A percentile compares a stretch with the other conserved stretches of the same genome.
Evolutionary conservation across 2,329 filamentous ascomycete species (phyloP).

Genomic region (Hypomyces perniciosus): DNA sequence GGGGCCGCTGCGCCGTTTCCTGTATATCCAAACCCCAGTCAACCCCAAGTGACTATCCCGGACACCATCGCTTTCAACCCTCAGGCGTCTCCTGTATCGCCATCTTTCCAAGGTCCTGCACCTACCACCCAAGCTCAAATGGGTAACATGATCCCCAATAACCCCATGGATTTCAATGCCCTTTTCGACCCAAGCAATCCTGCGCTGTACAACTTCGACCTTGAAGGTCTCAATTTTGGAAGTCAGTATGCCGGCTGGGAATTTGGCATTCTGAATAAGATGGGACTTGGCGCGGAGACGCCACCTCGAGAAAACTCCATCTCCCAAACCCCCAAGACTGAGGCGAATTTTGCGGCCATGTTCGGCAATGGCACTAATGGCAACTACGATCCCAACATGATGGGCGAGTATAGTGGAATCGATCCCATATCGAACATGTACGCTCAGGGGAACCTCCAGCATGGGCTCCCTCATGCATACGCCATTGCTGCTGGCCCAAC

Average conservation of each 20-base stretch:
- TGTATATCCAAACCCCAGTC: conserved; percentile 42
- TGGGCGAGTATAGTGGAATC: conserved; percentile 47
- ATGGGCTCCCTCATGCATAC: conserved; percentile 59
- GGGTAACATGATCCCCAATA: conserved; percentile 44
- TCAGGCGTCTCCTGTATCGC: conserved; percentile 68
- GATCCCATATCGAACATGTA: conserved; percentile 47
- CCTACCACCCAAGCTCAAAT: conserved; percentile 44
- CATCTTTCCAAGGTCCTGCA: conserved; percentile 57
- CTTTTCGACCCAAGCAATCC: conserved; percentile 90
- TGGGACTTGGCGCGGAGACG: conserved; percentile 72
- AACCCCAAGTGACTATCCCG: conserved; percentile 42
- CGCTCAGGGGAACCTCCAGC: conserved; percentile 53
- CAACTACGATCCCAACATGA: conserved; percentile 40
- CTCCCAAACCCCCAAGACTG: conserved; percentile 34
- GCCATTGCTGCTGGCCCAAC: conserved; percentile 58
- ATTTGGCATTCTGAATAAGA: conserved; percentile 93
- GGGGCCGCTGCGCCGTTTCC: conserved; percentile 42
- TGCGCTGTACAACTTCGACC: conserved; percentile 89
- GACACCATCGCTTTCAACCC: conserved; percentile 51
- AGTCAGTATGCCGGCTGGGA: conserved; percentile 95
- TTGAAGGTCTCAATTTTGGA: conserved; percentile 81
- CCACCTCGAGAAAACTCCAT: conserved; percentile 59
- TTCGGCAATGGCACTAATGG: conserved; percentile 47
- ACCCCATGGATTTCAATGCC: conserved; percentile 47
- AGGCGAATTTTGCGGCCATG: conserved; percentile 38